Base-by-base conservation (phyloP, 2,329 filamentous ascomycete genomes). In the Metarhizium guizhouense region DNA sequence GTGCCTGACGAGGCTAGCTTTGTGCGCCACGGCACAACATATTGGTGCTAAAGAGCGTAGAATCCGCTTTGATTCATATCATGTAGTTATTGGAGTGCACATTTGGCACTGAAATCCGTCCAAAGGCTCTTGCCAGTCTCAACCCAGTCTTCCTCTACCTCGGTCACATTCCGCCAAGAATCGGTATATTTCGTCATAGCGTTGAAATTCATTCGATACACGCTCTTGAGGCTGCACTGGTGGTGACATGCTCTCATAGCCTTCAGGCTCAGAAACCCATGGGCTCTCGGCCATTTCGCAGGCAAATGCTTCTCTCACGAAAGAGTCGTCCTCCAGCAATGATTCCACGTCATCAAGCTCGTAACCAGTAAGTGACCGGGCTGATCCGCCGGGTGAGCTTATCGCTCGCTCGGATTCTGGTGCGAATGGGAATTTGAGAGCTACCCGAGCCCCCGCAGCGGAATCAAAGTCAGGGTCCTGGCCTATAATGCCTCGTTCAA, bases 371-470 rank as follows among this genome's bases (percentile, higher is more conserved):
- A 74, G 60, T 2, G 78, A 81, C 29, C 73, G 70, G 43, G 76
- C 60, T 3, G 79, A 81, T 7, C 73, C 72, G n/a, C 73, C 74
- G 1, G 77, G 76, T 16, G 78, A 79, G 6, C 73, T 74, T 36
- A 76, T 56, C 0, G 67, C 68, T 47, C 68, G 69, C 3, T 67
- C 59, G 4, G 62, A 62, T 14, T 75, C 76, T 0, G 92, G 88
- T 0, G 92, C 92, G 64, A 90, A 96, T 0, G 93, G 93, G 64
- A 96, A 96, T 47, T 85, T 80, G 20, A 97, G 77, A 5, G 90
- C 90, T 61, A 94, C 80, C 2, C 87, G 78, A 1, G 84, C 83
- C 8, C 87, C 90, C 30, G 79, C 78, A 55, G 80, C 82, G 6
- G 70, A 65, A 55, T 89, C 82, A 63, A 95, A 95, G 18, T 86